Conservation (phyloP, 257 asterid genomes). For the Solanum acaule region DNA sequence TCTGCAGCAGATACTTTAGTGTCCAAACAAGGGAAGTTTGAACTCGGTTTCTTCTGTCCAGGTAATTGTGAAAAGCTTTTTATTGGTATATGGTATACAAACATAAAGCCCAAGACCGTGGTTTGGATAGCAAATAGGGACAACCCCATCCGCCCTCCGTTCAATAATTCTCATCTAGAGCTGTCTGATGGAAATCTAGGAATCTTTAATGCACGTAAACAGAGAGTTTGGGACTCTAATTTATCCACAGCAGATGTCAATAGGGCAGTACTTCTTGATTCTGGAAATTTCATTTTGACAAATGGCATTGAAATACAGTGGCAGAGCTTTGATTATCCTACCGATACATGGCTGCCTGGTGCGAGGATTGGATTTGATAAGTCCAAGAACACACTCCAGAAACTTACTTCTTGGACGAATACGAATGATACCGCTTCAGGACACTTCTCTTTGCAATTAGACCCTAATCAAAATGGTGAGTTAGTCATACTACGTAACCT, state of each 20-base stretch:
- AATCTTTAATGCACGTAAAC: not conserved
- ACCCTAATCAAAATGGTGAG: not conserved
- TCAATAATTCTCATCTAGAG: not conserved
- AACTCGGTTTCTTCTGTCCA: conserved; percentile 25
- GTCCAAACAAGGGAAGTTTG: not conserved
- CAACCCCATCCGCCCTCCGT: conserved; percentile 1
- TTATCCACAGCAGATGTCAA: not conserved
- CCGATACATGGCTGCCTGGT: conserved; percentile 8
- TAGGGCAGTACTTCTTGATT: conserved; percentile 1
- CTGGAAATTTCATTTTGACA: conserved; percentile 3
- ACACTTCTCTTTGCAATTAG: not conserved
- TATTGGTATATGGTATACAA: conserved; percentile 36
- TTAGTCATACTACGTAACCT: not conserved
- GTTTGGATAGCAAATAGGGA: conserved; percentile 36
- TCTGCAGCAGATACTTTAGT: not conserved
- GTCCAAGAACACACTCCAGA: not conserved
- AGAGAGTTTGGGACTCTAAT: not conserved
- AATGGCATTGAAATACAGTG: not conserved
- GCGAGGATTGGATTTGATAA: not conserved
- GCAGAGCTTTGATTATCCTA: conserved; percentile 10
- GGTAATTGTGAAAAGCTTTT: conserved; percentile 4
- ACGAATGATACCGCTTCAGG: not conserved
- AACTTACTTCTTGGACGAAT: not conserved
- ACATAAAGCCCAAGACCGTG: conserved; percentile 11
- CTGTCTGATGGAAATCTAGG: not conserved